Evolutionary conservation across 73 alveolate genomes (phyloP), one percentile per base, ranked within the genome.

Genomic region (Paramecium pentaurelia): DNA sequence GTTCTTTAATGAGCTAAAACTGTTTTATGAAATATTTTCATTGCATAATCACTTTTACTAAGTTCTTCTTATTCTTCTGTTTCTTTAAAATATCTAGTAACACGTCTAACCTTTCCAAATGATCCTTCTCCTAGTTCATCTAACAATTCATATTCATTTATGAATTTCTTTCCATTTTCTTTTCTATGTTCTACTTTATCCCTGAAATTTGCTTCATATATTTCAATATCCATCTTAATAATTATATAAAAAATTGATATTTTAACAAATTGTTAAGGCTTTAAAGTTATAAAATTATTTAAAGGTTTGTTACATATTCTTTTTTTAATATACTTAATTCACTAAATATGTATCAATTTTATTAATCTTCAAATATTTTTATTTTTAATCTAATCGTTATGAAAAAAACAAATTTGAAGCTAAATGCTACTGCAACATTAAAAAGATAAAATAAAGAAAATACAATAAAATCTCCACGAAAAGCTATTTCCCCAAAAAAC

Each of bases 61-160:
- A 73, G n/a, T 38, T 73, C 87, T 34, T 1, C 25, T 34, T 64
- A 32, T 12, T 34, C 38, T 73, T 73, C 87, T 37, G 87, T 73
- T 4, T 73, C 87, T 38, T 73, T 73, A 44, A 12, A 73, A 10
- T 40, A 73, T n/a, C 87, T 11, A 38, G 37, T 36, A 2, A 73
- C 87, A 18, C 37, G 37, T 10, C 12, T 73, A 2, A 73, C 87
- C 38, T 73, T 73, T 36, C 87, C 87, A 73, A 73, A 73, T 3
- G 87, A 73, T 38, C 87, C 87, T 73, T 40, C 60, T 16, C 87
- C 87, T 73, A 73, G 12, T 12, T 73, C 87, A n/a, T 73, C 87
- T 4, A 30, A 7, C 2, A 73, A 9, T 14, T 32, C 87, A 40
- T 73, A 73, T 73, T 73, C 87, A 73, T 73, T 73, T 32, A 73